Conservation (phyloP, 441 rosid species). For the Pelargonium cotyledonis region DNA sequence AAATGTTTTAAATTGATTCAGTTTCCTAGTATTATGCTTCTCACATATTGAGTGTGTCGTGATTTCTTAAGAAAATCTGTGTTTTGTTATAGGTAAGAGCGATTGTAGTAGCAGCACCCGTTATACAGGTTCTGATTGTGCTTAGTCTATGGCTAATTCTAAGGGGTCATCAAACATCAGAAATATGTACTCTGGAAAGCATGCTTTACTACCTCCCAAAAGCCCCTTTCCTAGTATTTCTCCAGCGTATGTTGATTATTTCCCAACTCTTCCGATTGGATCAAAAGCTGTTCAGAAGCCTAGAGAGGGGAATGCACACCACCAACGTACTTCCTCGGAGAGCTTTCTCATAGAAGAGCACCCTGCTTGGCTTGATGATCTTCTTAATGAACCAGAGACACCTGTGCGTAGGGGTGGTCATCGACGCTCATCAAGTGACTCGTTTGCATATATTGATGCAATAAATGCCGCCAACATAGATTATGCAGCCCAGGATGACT, state of each 20-base stretch:
- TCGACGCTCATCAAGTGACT: slow-evolving; percentile 98
- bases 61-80: neutral
- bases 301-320: slow-evolving; percentile 29
- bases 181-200: slow-evolving; percentile 73
- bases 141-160: slow-evolving; percentile 61
- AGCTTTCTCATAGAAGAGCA: slow-evolving; percentile 59
- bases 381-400: slow-evolving; percentile 93
- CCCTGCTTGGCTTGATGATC: slow-evolving; percentile 90
- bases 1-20: no score
- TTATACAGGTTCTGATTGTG: slow-evolving; percentile 27
- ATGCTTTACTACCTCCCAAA: slow-evolving; percentile 37
- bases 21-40: no score
- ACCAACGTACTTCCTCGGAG: slow-evolving; percentile 94
- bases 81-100: neutral
- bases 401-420: slow-evolving; percentile 87
- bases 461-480: slow-evolving; percentile 54
- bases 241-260: slow-evolving; percentile 19
- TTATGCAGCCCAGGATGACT: slow-evolving; percentile 57
- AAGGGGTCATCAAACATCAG: slow-evolving; percentile 69
- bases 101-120: neutral
- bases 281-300: slow-evolving; percentile 23
- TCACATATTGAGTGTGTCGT: neutral
- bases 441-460: slow-evolving; percentile 77
- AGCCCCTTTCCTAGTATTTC: slow-evolving; percentile 19
- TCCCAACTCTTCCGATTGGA: slow-evolving; percentile 10